These are phyloP conservation scores for Dacryopinax primogenitus DNA, from an alignment of 768 basidiomycete genomes.

Conservation along the genomic window DNA sequence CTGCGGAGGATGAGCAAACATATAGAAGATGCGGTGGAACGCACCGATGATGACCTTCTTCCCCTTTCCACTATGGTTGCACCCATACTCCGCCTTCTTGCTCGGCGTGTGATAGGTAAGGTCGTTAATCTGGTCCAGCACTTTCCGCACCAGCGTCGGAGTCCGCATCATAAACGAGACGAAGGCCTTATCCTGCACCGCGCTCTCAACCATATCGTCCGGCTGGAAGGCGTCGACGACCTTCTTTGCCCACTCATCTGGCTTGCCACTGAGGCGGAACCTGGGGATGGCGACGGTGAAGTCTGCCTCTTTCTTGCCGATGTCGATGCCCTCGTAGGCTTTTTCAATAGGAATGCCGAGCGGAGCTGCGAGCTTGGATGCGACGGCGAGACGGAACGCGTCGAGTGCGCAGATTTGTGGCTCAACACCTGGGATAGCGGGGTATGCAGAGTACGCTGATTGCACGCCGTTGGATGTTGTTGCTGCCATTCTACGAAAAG, in stretches of 20 bases:
- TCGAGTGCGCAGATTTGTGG: constrained; percentile 58
- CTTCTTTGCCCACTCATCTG: constrained; percentile 60
- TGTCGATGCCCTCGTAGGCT: constrained; percentile 74
- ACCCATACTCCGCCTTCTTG: constrained; percentile 62
- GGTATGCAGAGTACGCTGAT: neutral
- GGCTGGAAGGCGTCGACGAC: constrained; percentile 79
- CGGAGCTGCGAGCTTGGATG: constrained; percentile 37
- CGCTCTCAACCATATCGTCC: constrained; percentile 61
- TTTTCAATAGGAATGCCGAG: constrained; percentile 54
- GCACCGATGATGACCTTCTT: constrained; percentile 58
- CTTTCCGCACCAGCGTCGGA: constrained; percentile 45
- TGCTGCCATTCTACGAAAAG: neutral
- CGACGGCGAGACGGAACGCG: constrained; percentile 69
- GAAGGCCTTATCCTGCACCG: constrained; percentile 63
- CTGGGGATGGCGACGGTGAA: constrained; percentile 86
- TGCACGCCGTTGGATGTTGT: neutral
- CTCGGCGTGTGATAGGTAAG: constrained; percentile 52
- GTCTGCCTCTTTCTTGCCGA: constrained; percentile 87
- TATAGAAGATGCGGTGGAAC: neutral
- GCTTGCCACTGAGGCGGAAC: constrained; percentile 72
- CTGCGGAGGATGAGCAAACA: constrained; percentile 26
- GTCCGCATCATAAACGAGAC: constrained; percentile 68
- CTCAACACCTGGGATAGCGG: constrained; percentile 37
- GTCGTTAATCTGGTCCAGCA: constrained; percentile 62
- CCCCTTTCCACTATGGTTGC: constrained; percentile 59